Evolutionary conservation across 2,329 filamentous ascomycete species (phyloP).

Genomic region (Hypomyces perniciosus): DNA sequence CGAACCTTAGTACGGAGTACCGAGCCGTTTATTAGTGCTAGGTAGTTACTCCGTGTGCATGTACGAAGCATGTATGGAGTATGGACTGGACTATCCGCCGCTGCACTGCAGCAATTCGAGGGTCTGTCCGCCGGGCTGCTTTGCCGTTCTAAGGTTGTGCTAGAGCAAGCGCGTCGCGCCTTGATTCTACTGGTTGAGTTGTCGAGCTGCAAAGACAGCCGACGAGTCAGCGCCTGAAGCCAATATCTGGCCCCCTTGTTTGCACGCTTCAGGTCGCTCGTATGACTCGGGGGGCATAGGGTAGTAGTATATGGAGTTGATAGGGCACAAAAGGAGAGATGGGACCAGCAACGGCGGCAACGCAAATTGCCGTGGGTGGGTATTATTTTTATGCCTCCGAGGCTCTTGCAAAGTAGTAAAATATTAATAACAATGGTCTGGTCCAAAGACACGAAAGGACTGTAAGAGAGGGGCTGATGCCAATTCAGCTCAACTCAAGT

Average conservation of each 20-base stretch:
- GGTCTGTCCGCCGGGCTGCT: background rate
- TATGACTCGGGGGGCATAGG: too few relatives aligned
- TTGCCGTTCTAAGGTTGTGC: constrained; percentile 11
- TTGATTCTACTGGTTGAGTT: constrained; percentile 28
- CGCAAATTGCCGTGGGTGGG: background rate
- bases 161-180: constrained; percentile 32
- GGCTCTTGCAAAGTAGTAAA: too few relatives aligned
- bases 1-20: too few relatives aligned
- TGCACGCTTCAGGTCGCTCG: background rate
- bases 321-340: constrained; percentile 1
- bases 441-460: too few relatives aligned
- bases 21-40: background rate
- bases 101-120: background rate
- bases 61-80: background rate
- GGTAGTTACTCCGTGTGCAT: too few relatives aligned
- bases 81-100: background rate
- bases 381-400: too few relatives aligned
- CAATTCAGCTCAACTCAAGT: background rate
- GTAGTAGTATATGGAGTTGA: constrained; percentile 4
- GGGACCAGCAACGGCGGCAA: background rate
- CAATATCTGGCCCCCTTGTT: background rate
- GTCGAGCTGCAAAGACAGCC: constrained; percentile 9
- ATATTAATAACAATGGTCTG: too few relatives aligned
- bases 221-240: constrained; percentile 25
- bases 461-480: background rate